These are phyloP conservation scores for Kurtzmaniella quercitrusa DNA, from an alignment of 1,139 yeast genomes.

Conservation along the genomic window DNA sequence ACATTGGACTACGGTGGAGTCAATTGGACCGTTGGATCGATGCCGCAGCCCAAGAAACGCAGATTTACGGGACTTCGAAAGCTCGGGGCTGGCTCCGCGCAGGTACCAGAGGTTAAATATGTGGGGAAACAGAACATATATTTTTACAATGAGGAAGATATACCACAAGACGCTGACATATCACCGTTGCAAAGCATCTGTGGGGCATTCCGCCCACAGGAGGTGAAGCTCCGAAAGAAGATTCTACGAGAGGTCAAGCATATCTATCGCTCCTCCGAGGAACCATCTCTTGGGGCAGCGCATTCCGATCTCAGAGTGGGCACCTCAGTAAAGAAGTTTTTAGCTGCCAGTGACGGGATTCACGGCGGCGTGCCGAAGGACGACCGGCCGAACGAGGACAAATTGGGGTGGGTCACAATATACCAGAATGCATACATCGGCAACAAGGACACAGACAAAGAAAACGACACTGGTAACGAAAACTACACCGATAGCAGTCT, in stretches of 20 bases:
- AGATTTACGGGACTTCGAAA: constrained; percentile 15
- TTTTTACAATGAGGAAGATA: constrained; percentile 18
- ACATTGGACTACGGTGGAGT: constrained; percentile 26
- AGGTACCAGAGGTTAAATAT: constrained; percentile 18
- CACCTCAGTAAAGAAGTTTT: constrained; percentile 31
- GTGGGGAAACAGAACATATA: constrained; percentile 25
- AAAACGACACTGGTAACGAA: too few relatives aligned
- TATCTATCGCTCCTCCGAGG: too few relatives aligned
- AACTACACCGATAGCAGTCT: too few relatives aligned
- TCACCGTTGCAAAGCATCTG: constrained; percentile 30
- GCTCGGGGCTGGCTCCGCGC: background rate
- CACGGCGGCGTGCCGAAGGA: constrained; percentile 45
- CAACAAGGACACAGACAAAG: constrained; percentile 2
- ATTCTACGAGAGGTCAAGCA: constrained; percentile 20
- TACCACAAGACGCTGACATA: background rate
- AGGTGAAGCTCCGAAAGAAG: constrained; percentile 38
- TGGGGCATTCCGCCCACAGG: constrained; percentile 53
- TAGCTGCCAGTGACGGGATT: constrained; percentile 55
- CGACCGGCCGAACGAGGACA: constrained; percentile 56
- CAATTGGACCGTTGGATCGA: constrained; percentile 44
- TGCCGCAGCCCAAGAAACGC: constrained; percentile 32
- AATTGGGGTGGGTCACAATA: constrained; percentile 61
- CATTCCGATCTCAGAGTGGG: constrained; percentile 27
- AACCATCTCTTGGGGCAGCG: too few relatives aligned
- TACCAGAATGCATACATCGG: constrained; percentile 41